Evolutionary conservation across 1,284 basidiomycete species (phyloP), one percentile per base, ranked within the genome.

Genomic region (Rhodotorula sp.): DNA sequence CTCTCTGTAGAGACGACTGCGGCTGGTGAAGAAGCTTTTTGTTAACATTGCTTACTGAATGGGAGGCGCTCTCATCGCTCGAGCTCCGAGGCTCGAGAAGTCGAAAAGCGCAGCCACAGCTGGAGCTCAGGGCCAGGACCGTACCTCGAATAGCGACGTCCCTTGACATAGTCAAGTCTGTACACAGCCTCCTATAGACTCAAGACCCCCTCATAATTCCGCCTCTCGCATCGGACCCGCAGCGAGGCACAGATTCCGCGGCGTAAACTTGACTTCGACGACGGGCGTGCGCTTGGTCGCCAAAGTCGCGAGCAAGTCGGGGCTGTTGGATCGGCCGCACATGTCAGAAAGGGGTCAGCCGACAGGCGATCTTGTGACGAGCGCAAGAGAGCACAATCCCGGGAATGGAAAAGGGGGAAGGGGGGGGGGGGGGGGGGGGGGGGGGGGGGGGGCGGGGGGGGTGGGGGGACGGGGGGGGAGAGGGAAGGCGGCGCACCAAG

Each of bases 201-300:
- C 52, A 26, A 4, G 34, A 6, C 31, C 23, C 21, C 57, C 34
- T n/a, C 45, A 48, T 26, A 18, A 18, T 18, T 28, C 34, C 34
- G 52, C 58, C 12, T 73, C 72, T 26, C 67, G 60, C 68, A 71
- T 71, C 52, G 61, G 66, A 0, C 95, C 95, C 15, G 91, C 90
- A 28, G 91, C 92, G 71, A 99, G 83, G 81, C 93, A 95, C 52
- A 99, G 85, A 81, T 99, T 99, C 43, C 95, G 87, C 31, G 93
- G 88, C 14, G 95, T 98, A 79, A 98, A 95, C 77, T 97, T 92
- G 18, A 95, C 89, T 78, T 95, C 90, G 60, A 88, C 87, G 73
- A 98, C 87, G 0, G 95, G 93, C 52, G 97, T 98, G 69, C 93
- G 87, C 83, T 98, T 99, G 34, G 97, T 99, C 7, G 91, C 90